A percentile compares a stretch with the other conserved stretches of the same genome.
Conservation (phyloP, 164 flowering plant species). For the Aristolochia contorta region DNA sequence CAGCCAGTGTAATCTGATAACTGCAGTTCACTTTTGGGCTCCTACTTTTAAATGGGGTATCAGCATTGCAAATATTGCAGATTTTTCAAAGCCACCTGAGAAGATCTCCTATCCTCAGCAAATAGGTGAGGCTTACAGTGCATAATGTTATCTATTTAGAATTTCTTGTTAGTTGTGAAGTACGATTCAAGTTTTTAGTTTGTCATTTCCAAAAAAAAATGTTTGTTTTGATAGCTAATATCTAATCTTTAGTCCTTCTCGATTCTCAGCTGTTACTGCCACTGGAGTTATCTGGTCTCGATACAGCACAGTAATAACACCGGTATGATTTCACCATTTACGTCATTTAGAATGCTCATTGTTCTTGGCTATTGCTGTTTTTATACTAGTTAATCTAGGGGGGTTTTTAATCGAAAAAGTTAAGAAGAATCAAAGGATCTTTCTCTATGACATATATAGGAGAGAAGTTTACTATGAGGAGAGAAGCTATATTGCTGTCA, state of each 20-base stretch:
- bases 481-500: too few relatives aligned
- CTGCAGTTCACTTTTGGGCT: slow-evolving; percentile 91
- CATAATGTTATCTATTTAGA: background rate
- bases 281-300: slow-evolving; percentile 80
- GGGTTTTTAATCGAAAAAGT: too few relatives aligned
- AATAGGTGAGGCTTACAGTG: slow-evolving; percentile 28
- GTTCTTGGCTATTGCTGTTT: too few relatives aligned
- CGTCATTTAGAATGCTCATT: too few relatives aligned
- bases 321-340: slow-evolving; percentile 33
- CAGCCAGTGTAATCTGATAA: too few relatives aligned
- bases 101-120: slow-evolving; percentile 67
- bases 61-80: slow-evolving; percentile 73
- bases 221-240: background rate
- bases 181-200: background rate
- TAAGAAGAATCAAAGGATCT: too few relatives aligned
- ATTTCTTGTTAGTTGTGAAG: background rate
- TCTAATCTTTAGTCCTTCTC: slow-evolving; percentile 1
- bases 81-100: slow-evolving; percentile 65
- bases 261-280: slow-evolving; percentile 17
- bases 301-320: slow-evolving; percentile 72
- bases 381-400: too few relatives aligned
- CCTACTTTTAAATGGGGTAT: slow-evolving; percentile 90
- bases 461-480: too few relatives aligned
- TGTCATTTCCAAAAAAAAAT: background rate
- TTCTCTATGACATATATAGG: too few relatives aligned